Conservation (phyloP, 2,329 filamentous ascomycete genomes). For the Pyrenophora tritici-repentis region DNA sequence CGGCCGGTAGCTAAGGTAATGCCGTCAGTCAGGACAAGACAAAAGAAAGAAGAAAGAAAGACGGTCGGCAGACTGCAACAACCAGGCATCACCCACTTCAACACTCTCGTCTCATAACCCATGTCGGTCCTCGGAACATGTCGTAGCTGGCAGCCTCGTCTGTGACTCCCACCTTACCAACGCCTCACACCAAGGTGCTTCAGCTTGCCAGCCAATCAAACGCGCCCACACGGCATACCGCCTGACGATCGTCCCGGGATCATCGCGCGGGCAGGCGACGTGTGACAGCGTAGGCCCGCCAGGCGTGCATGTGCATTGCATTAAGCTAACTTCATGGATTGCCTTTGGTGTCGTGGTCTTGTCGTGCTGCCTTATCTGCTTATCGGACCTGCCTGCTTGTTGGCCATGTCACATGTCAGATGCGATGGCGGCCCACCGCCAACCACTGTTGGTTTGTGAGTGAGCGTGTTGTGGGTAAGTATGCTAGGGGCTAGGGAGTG, state of each 20-base stretch:
- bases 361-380: no score
- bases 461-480: no score
- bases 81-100: neutral
- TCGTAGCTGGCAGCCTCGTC: conserved; percentile 1
- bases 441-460: no score
- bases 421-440: no score
- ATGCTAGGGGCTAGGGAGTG: no score
- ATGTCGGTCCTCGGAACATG: neutral
- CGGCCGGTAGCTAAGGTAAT: no score
- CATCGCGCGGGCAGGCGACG: conserved; percentile 10
- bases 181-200: neutral
- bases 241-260: conserved; percentile 7
- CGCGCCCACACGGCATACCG: conserved; percentile 4
- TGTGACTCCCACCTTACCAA: conserved; percentile 2
- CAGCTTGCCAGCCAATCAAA: conserved; percentile 3
- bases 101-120: neutral
- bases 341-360: neutral
- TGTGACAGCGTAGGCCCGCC: conserved; percentile 16
- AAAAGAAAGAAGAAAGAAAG: neutral
- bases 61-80: neutral
- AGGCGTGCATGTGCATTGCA: neutral
- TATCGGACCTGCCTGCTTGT: no score
- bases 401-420: no score
- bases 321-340: neutral
- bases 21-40: no score